These are phyloP conservation scores for Musa troglodytarum DNA, from an alignment of 176 grass and related monocot species.

Conservation along the genomic window DNA sequence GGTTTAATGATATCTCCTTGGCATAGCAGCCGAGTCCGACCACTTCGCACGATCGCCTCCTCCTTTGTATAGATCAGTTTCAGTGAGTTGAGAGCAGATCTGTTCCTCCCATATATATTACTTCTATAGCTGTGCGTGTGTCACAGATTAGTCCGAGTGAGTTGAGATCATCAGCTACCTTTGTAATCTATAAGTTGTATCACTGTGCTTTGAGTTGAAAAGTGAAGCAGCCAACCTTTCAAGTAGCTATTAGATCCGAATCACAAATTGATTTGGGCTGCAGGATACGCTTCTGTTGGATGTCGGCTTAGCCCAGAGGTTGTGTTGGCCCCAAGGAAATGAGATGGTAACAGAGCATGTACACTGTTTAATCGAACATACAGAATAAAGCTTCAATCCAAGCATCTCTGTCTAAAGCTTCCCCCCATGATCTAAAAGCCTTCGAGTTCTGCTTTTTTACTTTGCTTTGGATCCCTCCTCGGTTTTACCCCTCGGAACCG, in stretches of 20 bases:
- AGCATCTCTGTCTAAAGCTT: conserved; percentile 37
- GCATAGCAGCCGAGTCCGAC: not conserved
- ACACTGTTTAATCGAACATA: conserved; percentile 8
- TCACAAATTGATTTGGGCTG: no score
- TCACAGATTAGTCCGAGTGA: no score
- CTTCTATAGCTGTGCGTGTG: no score
- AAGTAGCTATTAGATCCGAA: no score
- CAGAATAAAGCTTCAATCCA: conserved; percentile 34
- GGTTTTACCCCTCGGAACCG: not conserved
- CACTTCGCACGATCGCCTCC: not conserved
- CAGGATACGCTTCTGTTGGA: no score
- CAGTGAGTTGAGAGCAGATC: not conserved
- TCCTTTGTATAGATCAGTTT: not conserved
- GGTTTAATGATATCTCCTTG: not conserved
- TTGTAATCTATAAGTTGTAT: no score
- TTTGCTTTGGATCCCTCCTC: conserved; percentile 17
- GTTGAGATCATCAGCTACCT: no score
- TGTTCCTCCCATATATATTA: not conserved
- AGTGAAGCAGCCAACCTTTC: no score
- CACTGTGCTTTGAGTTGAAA: no score
- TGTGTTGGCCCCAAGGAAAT: no score
- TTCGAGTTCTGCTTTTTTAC: conserved; percentile 29
- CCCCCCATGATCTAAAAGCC: conserved; percentile 33
- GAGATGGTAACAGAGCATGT: no score
- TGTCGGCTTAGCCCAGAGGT: no score